A percentile compares a stretch with the other conserved stretches of the same genome.
These are phyloP conservation scores for Lumnitzera racemosa DNA, from an alignment of 345 rosid species.

Conservation along the genomic window DNA sequence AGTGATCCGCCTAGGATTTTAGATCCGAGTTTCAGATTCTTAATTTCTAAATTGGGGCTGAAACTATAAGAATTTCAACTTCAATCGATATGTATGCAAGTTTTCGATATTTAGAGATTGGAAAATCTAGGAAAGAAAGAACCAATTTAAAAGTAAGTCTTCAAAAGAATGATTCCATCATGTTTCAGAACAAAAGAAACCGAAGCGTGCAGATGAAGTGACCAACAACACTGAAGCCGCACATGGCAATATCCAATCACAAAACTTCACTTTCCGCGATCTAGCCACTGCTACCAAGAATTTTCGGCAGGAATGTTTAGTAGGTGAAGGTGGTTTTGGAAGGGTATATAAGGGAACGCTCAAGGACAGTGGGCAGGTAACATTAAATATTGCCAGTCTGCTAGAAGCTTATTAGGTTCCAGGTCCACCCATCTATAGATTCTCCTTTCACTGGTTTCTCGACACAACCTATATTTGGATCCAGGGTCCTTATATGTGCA, in stretches of 20 bases:
- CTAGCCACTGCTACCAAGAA: conserved; percentile 26
- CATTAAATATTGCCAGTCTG: neutral
- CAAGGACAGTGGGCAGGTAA: conserved; percentile 21
- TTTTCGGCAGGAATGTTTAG: conserved; percentile 24
- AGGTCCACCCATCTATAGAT: neutral
- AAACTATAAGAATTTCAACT: too few species aligned
- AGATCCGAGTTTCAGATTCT: too few species aligned
- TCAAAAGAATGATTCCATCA: neutral
- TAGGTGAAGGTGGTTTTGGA: conserved; percentile 30
- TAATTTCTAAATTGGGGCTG: too few species aligned
- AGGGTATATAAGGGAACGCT: conserved; percentile 26
- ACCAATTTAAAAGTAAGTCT: too few species aligned
- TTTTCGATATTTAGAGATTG: too few species aligned
- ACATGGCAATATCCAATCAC: conserved; percentile 11
- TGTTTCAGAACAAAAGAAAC: conserved; percentile 18
- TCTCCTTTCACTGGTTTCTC: neutral
- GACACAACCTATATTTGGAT: neutral
- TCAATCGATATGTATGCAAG: too few species aligned
- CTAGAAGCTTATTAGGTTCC: neutral
- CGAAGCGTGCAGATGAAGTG: conserved; percentile 10
- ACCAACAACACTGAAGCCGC: conserved; percentile 5
- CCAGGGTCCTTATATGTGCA: too few species aligned
- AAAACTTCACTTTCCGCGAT: conserved; percentile 24
- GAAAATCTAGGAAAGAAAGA: too few species aligned
- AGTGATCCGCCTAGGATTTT: too few species aligned